Base-by-base conservation (phyloP, 345 rosid species). In the Anacardium occidentale region DNA sequence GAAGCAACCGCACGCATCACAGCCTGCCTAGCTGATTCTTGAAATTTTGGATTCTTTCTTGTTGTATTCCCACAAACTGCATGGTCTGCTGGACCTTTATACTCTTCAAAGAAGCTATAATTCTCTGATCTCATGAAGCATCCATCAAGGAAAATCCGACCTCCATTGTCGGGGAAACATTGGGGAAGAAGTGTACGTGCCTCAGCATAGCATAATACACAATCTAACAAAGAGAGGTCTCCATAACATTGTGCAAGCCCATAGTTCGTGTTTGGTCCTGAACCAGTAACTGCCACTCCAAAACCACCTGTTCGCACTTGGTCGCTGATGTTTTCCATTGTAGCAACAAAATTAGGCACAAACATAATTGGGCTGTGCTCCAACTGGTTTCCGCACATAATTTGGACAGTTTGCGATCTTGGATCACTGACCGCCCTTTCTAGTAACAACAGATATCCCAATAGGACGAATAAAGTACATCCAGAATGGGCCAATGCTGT, bases 111-210 rank as follows among this genome's bases (percentile, higher is more conserved):
- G 81, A 92, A 94, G 78, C 93, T 90, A 57, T 92, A 94, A 75
- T 94, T 94, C 85, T 82, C 87, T 1, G 90, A 73, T 78, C 98
- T 84, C 98, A 94, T 90, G 86, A 94, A 94, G 81, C 98, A 94
- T 1, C 98, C 98, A 3, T 94, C 98, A 11, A 92, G 97, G 65
- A 61, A 94, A 78, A 94, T 86, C 62, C 92, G 75, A 8, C 98
- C 98, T 0, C 94, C 89, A 29, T 85, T 92, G 76, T 65, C 5
- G 37, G 98, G 98, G 74, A 87, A 94, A 82, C 98, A 94, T 68
- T 92, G 87, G 0, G 98, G 98, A 61, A 94, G 95, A 51, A 87
- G 52, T 11, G 97, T 89, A 0, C 98, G 86, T 11, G 94, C 98
- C 84, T 90, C 95, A 0, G 98, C 97, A 66, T 90, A 94, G 64